Percentiles rank a stretch among this genome's conserved stretches.
These are phyloP conservation scores for Umbelopsis ramanniana DNA, from an alignment of 192 early-diverging fungal genomes.

Conservation along the genomic window DNA sequence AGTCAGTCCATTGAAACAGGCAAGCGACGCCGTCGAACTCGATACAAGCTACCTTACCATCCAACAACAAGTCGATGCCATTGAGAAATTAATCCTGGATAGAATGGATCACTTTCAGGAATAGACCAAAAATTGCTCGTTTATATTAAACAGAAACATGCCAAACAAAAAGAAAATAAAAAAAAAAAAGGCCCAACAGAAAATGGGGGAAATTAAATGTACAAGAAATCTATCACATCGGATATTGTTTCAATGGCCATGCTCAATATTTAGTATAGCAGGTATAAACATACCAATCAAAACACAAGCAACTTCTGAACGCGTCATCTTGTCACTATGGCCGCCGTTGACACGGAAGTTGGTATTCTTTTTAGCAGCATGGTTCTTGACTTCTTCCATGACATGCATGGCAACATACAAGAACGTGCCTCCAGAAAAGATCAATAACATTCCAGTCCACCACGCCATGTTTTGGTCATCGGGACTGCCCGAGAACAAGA, in stretches of 20 bases:
- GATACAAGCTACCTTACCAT: conserved; percentile 75
- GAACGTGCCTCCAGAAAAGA: conserved; percentile 92
- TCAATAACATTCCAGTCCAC: conserved; percentile 81
- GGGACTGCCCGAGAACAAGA: conserved; percentile 40
- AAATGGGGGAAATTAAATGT: neutral
- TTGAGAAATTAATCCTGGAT: conserved; percentile 55
- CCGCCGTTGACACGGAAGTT: neutral
- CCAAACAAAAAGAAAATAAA: neutral
- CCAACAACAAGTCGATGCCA: conserved; percentile 67
- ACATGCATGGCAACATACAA: conserved; percentile 90
- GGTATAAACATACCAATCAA: conserved; percentile 40
- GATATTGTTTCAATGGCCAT: conserved; percentile 30
- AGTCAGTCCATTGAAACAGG: conserved; percentile 72
- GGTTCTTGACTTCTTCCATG: conserved; percentile 52
- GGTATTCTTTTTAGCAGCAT: conserved; percentile 2
- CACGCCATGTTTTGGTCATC: conserved; percentile 55
- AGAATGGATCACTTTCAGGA: conserved; percentile 43
- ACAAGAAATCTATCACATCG: neutral
- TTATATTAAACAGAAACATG: conserved; percentile 3
- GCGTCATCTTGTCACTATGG: conserved; percentile 16
- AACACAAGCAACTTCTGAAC: conserved; percentile 24
- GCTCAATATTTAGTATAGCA: conserved; percentile 33
- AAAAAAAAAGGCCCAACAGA: neutral
- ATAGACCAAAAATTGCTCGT: neutral
- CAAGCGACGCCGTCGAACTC: conserved; percentile 70